Evolutionary conservation across 495 filamentous ascomycete species (phyloP), one percentile per base, ranked within the genome.

Genomic region (Aspergillus cristatus): DNA sequence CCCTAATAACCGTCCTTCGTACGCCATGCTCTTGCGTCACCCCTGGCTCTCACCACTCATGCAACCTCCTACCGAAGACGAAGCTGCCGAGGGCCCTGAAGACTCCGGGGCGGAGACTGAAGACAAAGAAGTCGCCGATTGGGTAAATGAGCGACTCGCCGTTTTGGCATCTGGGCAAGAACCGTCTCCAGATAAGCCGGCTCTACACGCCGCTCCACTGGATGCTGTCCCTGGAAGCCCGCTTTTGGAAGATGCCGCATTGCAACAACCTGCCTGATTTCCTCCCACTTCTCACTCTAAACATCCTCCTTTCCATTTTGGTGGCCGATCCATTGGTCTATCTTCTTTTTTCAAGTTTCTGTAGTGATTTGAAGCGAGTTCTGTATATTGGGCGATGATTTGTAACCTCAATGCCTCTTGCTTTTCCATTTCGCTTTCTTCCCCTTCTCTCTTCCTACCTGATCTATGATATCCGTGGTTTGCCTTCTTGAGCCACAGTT

Each of bases 1-100:
- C 40, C 89, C 91, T 2, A 85, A 82, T 37, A 76, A 91, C 20
- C 82, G 91, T 12, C 91, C 90, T 14, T 87, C 82, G 2, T 98
- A 98, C 60, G 72, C 79, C 31, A 87, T 86, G 72, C 73, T 98
- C 14, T 68, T 98, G 11, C 75, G 81, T 42, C 93, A 96, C 54
- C 75, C 84, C 34, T 98, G 91, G 91, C 69, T 98, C 3, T 70
- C 79, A 32, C 68, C 78, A 1, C 67, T 98, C 18, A 74, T 82
- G 53, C 84, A 87, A 40, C 90, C 90, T n/a, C 74, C 78, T 24
- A 84, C 81, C 3, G 94, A 94, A 49, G 79, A 79, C 40, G 78
- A 81, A 18, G 82, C 46, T 1, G 52, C 60, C 6, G 68, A 70
- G 67, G 44, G 7, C 31, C 59, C 13, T 55, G 60, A 60, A 69